Base-by-base conservation (phyloP, 2,329 filamentous ascomycete species). In the Aspergillus pseudonomiae region DNA sequence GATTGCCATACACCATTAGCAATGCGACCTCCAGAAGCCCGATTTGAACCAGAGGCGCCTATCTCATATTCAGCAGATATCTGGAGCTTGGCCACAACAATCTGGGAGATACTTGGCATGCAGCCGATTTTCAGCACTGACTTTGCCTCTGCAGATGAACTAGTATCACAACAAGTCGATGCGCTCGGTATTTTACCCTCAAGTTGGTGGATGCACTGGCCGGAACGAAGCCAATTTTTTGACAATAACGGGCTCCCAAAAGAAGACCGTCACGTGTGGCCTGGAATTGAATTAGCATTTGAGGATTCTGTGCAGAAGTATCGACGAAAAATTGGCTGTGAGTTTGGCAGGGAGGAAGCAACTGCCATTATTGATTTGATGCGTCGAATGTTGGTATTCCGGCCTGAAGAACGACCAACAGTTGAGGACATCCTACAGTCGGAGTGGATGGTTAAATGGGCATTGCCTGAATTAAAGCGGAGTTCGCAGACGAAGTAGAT, bases 401-500 rank as follows among this genome's bases (percentile, higher is more conserved):
- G 65, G 14, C 72, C 73, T 0, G 70, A 74, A 59, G 68, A 75
- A 10, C 67, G 76, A 57, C 66, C 67, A 24, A 73, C 73, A 21
- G 70, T 67, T 21, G 64, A 74, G 12, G 67, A 74, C 48, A 71
- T 79, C 2, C 60, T 78, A 14, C 57, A 58, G 59, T 78, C 73
- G 0, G 70, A 77, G 32, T 78, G 75, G 75, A 77, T 78, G 70
- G 64, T 69, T 0, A 77, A 74, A 43, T 78, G 75, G 75, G 72
- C 54, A n/a, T 63, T 72, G 41, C 71, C 71, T 53, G 65, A 71
- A 50, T 65, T 39, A 28, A 26, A 60, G 10, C 19, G 50, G 30
- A 34, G 50, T 19, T 54, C 24, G 28, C 6, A 19, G 36, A 10
- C 6, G 16, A 12, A 12, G 6, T 41, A 41, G 36, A 41, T 19